Evolutionary conservation across 768 basidiomycete genomes (phyloP).

Genomic region (Hygrocybe coccinea): DNA sequence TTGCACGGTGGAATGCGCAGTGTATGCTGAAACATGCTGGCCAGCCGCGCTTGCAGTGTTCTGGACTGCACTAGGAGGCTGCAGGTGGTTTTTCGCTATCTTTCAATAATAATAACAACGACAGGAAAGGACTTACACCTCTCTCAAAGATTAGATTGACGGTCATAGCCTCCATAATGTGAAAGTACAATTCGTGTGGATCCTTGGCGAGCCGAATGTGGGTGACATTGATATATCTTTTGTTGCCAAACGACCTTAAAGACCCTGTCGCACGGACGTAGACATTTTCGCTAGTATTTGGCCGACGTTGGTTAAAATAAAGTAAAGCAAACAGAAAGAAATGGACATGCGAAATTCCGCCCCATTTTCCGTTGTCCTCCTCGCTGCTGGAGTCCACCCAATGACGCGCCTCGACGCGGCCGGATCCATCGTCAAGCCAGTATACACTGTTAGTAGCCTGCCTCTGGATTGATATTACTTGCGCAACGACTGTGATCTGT

Average conservation of each 20-base stretch:
- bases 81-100: not conserved
- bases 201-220: slow-evolving; percentile 68
- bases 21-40: slow-evolving; percentile 39
- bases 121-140: slow-evolving; percentile 46
- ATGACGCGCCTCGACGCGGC: slow-evolving; percentile 66
- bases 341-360: slow-evolving; percentile 40
- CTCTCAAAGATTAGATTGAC: slow-evolving; percentile 62
- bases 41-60: slow-evolving; percentile 14
- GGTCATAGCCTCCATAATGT: slow-evolving; percentile 69
- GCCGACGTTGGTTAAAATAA: slow-evolving; percentile 5
- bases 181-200: slow-evolving; percentile 75
- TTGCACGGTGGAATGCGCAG: slow-evolving; percentile 29
- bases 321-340: slow-evolving; percentile 1
- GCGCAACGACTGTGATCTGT: slow-evolving; percentile 71
- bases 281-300: slow-evolving; percentile 53
- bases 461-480: slow-evolving; percentile 60
- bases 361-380: slow-evolving; percentile 48
- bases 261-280: slow-evolving; percentile 80
- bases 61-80: slow-evolving; percentile 35
- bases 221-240: slow-evolving; percentile 75
- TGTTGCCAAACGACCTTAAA: slow-evolving; percentile 76
- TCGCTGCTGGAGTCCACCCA: slow-evolving; percentile 71
- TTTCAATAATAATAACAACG: not conserved
- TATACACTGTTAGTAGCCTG: slow-evolving; percentile 82
- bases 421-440: slow-evolving; percentile 82